Percentiles rank a stretch among this genome's conserved stretches.
These are phyloP conservation scores for Aureobasidium pullulans DNA, from an alignment of 2,329 filamentous ascomycete species.

Conservation along the genomic window DNA sequence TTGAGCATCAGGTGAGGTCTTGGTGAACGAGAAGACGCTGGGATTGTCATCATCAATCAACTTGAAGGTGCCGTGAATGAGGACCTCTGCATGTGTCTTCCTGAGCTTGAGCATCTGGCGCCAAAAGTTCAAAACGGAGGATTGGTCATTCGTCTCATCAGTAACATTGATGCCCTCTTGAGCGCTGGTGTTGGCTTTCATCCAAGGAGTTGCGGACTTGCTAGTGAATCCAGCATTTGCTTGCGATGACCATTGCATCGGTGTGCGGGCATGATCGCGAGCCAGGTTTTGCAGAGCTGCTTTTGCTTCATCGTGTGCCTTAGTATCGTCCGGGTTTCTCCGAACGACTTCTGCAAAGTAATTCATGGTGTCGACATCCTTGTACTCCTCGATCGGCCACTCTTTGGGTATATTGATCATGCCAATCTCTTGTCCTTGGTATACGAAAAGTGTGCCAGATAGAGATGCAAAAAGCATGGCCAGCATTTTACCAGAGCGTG, in stretches of 20 bases:
- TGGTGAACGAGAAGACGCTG: not conserved
- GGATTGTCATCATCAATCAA: not conserved
- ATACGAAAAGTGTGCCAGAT: slow-evolving; percentile 59
- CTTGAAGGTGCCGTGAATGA: not conserved
- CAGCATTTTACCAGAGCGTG: slow-evolving; percentile 51
- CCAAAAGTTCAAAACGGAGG: slow-evolving; percentile 57
- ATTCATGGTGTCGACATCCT: slow-evolving; percentile 52
- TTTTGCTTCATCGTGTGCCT: slow-evolving; percentile 38
- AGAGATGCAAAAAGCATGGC: slow-evolving; percentile 51
- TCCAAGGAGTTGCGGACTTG: slow-evolving; percentile 53
- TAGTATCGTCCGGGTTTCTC: slow-evolving; percentile 24
- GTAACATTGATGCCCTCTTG: slow-evolving; percentile 56
- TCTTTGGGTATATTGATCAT: slow-evolving; percentile 56
- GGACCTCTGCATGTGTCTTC: slow-evolving; percentile 52
- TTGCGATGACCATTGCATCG: slow-evolving; percentile 61
- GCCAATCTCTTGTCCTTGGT: slow-evolving; percentile 62
- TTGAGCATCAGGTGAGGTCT: not conserved
- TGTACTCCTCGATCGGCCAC: slow-evolving; percentile 60
- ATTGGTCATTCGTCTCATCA: slow-evolving; percentile 39
- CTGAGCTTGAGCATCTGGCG: slow-evolving; percentile 47
- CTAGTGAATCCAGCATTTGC: slow-evolving; percentile 59
- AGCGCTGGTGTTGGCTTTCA: slow-evolving; percentile 56
- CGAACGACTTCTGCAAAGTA: slow-evolving; percentile 35
- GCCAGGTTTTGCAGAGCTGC: slow-evolving; percentile 50
- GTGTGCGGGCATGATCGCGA: slow-evolving; percentile 63